Evolutionary conservation across 495 filamentous ascomycete genomes (phyloP), one percentile per base, ranked within the genome.

Genomic region (Trichocladium uniseriatum): DNA sequence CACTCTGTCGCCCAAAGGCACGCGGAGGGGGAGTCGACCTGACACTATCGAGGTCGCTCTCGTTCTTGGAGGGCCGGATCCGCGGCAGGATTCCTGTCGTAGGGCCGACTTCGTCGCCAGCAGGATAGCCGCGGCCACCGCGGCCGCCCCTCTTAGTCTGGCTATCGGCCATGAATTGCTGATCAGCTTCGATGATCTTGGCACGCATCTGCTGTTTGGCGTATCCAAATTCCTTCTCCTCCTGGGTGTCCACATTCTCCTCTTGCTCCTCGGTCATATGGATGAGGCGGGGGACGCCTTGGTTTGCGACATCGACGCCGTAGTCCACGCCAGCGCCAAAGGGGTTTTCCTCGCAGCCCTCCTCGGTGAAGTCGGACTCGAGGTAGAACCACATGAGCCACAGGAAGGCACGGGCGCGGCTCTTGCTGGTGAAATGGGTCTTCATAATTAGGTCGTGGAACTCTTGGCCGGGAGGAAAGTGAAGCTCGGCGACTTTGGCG

Each of bases 331-430:
- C 92, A 1, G 79, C 64, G 2, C 94, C 92, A 59, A 94, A 98
- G 0, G 92, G 92, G 64, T 97, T 98, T 48, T 84, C 81, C 35
- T 82, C 69, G 34, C 88, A 87, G 45, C 83, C 86, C 53, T 95
- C 84, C 41, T 78, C 74, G 5, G 82, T 82, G 59, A 95, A 96
- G 62, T 97, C 86, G 43, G 90, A 91, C 68, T 98, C 94, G n/a
- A 97, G 73, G 65, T 98, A 97, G 73, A 87, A 94, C 92, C 92
- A 98, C 82, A 98, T 95, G 51, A 98, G 65, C 92, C 92, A 98
- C 14, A 98, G 69, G 61, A 98, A 98, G 1, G 90, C 91, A 44
- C 69, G 84, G 0, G 94, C 92, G 48, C 92, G 79, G 58, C 84
- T 91, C 58, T 74, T 69, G 62, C 90, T 95, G 45, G 84, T 90